Evolutionary conservation across 148 eudicot genomes (phyloP), one percentile per base, ranked within the genome.

Genomic region (Vaccinium corymbosum): DNA sequence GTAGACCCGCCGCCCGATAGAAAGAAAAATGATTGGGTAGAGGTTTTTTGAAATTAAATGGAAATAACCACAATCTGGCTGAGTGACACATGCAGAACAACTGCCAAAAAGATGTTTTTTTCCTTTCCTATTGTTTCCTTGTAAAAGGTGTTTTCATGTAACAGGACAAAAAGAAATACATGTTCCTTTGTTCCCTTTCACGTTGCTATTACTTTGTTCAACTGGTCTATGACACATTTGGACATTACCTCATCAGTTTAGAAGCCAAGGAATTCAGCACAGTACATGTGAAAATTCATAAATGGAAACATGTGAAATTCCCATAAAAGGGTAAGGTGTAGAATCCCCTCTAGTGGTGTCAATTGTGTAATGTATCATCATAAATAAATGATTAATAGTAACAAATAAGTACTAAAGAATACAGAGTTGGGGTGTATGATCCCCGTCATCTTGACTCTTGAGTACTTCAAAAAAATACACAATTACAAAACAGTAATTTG

Each of bases 51-150:
- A 42, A n/a, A n/a, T 75, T 12, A 16, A 10, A n/a, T 20, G 49
- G 79, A 76, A 48, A 20, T 46, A 19, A 1, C 49, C 55, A 9
- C 73, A 76, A 76, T 76, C 79, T 76, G 56, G n/a, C 38, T 49
- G 15, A 22, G 29, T n/a, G 4, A 76, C 17, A 50, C 57, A 76
- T 10, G 57, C 80, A 76, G 19, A 68, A 8, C 42, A 12, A 4
- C 80, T 50, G 57, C 80, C 80, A 50, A 76, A 76, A 3, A 76
- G 80, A 76, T 11, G n/a, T 48, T 27, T 14, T 64, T 22, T 22
- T 25, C 32, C 32, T 22, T 20, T 64, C 9, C 16, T 68, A 25
- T 12, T 25, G 35, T 27, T 9, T n/a, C 8, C 27, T 42, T 42
- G 46, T 42, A 42, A 42, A 42, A 42, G 46, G 46, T 4, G 46